These are phyloP conservation scores for Nitzschia palea DNA, from an alignment of 108 stramenopile species.

Conservation along the genomic window DNA sequence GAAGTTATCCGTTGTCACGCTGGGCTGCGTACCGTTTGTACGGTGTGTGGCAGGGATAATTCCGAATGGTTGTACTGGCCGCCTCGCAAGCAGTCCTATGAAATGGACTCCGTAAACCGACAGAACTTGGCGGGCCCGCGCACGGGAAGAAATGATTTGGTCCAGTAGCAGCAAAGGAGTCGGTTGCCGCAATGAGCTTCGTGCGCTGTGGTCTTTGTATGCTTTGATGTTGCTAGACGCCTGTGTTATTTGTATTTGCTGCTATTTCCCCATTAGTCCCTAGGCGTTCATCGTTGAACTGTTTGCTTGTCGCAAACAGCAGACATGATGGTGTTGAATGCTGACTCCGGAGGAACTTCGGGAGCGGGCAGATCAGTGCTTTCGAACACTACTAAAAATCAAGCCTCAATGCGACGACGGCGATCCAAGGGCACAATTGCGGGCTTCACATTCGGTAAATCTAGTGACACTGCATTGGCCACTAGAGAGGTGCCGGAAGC, in stretches of 20 bases:
- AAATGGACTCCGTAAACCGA: no score
- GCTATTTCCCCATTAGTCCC: background rate
- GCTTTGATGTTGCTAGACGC: no score
- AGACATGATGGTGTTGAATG: slow-evolving; percentile 25
- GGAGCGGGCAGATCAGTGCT: background rate
- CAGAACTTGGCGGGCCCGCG: no score
- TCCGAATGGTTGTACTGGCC: no score
- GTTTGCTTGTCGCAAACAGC: slow-evolving; percentile 19
- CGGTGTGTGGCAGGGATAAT: no score
- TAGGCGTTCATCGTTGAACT: background rate
- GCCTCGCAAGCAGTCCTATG: no score
- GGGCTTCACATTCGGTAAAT: slow-evolving; percentile 37
- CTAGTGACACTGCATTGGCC: background rate
- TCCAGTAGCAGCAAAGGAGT: no score
- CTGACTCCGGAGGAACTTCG: background rate
- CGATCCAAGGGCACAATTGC: slow-evolving; percentile 55
- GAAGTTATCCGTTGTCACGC: background rate
- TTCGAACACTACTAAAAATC: background rate
- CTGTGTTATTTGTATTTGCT: background rate
- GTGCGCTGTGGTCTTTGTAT: no score
- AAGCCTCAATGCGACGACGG: slow-evolving; percentile 31
- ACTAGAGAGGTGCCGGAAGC: background rate
- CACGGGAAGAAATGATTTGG: no score
- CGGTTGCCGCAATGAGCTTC: no score
- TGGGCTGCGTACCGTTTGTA: no score